Percentiles rank a stretch among this genome's conserved stretches.
phyloP scores from a whole-genome alignment of 2,329 filamentous ascomycete genomes.

The Fusarium fujikuroi region DNA sequence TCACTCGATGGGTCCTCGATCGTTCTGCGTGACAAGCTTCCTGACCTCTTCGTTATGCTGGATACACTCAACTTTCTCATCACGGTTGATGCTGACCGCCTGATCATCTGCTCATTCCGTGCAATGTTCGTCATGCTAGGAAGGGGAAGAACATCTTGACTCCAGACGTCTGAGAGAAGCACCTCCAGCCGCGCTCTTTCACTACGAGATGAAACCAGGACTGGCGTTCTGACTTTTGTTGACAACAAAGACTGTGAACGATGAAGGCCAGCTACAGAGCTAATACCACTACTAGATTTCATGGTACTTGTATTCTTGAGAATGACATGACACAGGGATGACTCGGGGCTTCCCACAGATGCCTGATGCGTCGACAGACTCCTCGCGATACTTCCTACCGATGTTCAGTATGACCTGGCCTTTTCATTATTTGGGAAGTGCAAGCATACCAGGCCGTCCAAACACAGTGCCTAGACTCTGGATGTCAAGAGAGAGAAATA shows the following conservation, averaged over 20 bases:
- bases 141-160: conserved; percentile 80
- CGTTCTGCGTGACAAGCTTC: conserved; percentile 56
- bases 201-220: conserved; percentile 77
- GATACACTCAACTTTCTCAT: conserved; percentile 89
- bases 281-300: conserved; percentile 60
- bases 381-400: conserved; percentile 68
- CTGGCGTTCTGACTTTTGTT: conserved; percentile 71
- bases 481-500: conserved; percentile 75
- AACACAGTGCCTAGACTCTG: conserved; percentile 80
- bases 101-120: conserved; percentile 76
- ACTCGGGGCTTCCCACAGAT: conserved; percentile 76
- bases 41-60: conserved; percentile 78
- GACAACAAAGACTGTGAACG: conserved; percentile 83
- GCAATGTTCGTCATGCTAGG: conserved; percentile 79
- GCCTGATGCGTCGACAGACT: conserved; percentile 83
- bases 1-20: conserved; percentile 7
- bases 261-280: conserved; percentile 67
- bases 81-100: conserved; percentile 83
- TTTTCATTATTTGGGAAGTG: neutral
- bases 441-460: conserved; percentile 70
- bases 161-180: conserved; percentile 83
- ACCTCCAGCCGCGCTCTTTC: conserved; percentile 83
- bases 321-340: conserved; percentile 78
- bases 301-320: conserved; percentile 84
- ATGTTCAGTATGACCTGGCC: conserved; percentile 9